Evolutionary conservation across 306 rosid genomes (phyloP), one percentile per base, ranked within the genome.

Genomic region (Casuarina equisetifolia): DNA sequence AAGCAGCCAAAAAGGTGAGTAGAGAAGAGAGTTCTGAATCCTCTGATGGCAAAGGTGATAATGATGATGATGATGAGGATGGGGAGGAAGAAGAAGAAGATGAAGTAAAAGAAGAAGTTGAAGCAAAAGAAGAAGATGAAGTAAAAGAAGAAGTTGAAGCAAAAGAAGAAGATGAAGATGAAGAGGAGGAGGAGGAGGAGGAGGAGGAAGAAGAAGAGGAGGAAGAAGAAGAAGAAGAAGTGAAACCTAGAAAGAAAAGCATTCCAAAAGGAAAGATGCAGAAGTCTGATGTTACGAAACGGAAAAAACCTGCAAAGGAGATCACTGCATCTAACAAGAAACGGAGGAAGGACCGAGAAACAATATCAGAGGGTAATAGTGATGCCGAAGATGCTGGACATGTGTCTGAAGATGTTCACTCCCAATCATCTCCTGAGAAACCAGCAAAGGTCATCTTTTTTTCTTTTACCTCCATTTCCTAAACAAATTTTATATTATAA

Each of bases 341-440:
- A 87, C 82, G 70, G 81, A 74, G 61, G 71, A 95, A 92, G 88
- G 67, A 87, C 58, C 46, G 66, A 55, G 86, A 76, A 74, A 71
- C 76, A 76, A 78, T 59, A 69, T 78, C 86, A 39, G 91, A 90
- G 76, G 88, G 76, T 20, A 80, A 81, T 61, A 79, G 84, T 73
- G 91, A 86, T 69, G 78, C 82, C 79, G 91, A 86, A 79, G 92
- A 82, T 75, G 44, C 78, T 84, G 92, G 77, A 70, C 82, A 86
- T 69, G 81, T 74, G 71, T 95, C 97, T 76, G 96, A 95, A 78
- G 96, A 91, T 84, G 98, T 81, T 68, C 80, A 72, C 64, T 85
- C 97, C 44, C 88, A 80, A 73, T 91, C 97, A 82, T 88, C 92
- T 51, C 79, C 81, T 11, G 96, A 92, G 83, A 90, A 89, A 80